phyloP scores from a whole-genome alignment of 768 basidiomycete species.

The Melanogaster broomeanus region DNA sequence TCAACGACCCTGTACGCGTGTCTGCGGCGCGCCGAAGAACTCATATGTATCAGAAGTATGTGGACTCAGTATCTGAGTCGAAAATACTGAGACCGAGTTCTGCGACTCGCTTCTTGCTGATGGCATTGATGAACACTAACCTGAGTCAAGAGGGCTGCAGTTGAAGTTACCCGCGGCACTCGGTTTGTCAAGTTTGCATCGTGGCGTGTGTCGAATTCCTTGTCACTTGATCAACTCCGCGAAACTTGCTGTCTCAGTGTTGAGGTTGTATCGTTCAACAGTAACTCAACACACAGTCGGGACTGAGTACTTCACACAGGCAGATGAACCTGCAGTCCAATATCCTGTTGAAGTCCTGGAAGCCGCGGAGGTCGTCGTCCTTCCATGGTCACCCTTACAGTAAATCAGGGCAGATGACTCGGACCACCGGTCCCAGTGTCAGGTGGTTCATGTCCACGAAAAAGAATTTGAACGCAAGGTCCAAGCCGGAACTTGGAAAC shows the following conservation, averaged over 20 bases:
- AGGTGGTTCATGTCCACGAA: constrained; percentile 3
- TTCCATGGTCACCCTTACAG: not conserved
- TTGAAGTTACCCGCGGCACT: too few relatives aligned
- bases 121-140: too few relatives aligned
- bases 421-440: too few relatives aligned
- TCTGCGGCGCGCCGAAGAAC: not conserved
- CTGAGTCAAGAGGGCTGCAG: not conserved
- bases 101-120: not conserved
- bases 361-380: not conserved
- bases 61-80: not conserved
- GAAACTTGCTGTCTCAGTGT: too few relatives aligned
- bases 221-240: not conserved
- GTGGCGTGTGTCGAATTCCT: not conserved
- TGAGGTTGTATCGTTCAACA: too few relatives aligned
- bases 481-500: not conserved
- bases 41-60: not conserved
- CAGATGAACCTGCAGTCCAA: constrained; percentile 1
- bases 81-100: not conserved
- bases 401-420: not conserved
- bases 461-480: not conserved
- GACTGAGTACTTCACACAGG: not conserved
- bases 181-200: too few relatives aligned
- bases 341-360: not conserved
- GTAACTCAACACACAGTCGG: too few relatives aligned
- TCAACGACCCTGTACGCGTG: not conserved